These are phyloP conservation scores for Capsicum pubescens DNA, from an alignment of 257 asterid species.

Conservation along the genomic window DNA sequence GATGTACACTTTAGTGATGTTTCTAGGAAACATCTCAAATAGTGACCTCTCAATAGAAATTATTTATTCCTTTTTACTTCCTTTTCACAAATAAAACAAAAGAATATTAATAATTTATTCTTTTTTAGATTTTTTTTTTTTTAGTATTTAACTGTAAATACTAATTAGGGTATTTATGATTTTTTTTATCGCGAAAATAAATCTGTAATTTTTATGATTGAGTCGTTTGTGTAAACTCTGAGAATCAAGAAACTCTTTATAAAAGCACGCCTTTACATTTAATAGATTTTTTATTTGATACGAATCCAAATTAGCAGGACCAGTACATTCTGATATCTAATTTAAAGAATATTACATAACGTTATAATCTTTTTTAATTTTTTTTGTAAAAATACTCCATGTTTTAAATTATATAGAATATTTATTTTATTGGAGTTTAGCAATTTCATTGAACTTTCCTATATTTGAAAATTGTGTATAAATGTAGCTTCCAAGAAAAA, in stretches of 20 bases:
- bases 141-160: no score
- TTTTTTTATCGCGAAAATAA: no score
- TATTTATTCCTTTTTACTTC: background rate
- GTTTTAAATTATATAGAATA: background rate
- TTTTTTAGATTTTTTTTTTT: background rate
- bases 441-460: background rate
- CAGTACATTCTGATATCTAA: background rate
- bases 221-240: background rate
- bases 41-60: background rate
- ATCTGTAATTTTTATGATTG: no score
- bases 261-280: background rate
- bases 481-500: conserved; percentile 1
- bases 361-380: background rate
- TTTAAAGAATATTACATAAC: background rate
- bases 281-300: background rate
- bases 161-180: no score
- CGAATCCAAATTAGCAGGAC: background rate
- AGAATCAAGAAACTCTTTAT: background rate
- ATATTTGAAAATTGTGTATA: background rate
- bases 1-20: background rate
- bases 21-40: conserved; percentile 18
- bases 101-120: background rate
- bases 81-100: background rate
- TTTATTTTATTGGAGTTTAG: background rate
- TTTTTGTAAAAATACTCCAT: background rate